Conservation (phyloP, 1,139 yeast genomes). For the Zygosaccharomyces sapae region DNA sequence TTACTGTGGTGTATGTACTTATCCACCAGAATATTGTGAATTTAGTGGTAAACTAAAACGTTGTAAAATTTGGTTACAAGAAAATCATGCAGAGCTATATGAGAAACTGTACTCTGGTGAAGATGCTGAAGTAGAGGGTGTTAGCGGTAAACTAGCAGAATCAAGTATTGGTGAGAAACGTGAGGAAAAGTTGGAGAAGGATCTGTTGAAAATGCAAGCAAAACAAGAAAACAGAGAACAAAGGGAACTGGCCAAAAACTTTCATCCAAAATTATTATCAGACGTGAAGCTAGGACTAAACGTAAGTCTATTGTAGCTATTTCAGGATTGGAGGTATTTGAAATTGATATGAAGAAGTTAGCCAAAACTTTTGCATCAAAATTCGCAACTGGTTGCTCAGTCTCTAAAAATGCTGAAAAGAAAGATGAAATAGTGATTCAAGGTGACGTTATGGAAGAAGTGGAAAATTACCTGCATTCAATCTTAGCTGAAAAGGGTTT, state of each 20-base stretch:
- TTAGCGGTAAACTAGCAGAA: conserved; percentile 28
- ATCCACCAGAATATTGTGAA: conserved; percentile 93
- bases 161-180: conserved; percentile 51
- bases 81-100: conserved; percentile 53
- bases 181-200: conserved; percentile 76
- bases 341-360: conserved; percentile 81
- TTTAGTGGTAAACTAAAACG: conserved; percentile 78
- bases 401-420: conserved; percentile 87
- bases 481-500: conserved; percentile 79
- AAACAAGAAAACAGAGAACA: conserved; percentile 88
- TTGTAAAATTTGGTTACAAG: conserved; percentile 79
- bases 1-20: conserved; percentile 82
- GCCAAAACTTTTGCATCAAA: conserved; percentile 90
- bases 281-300: conserved; percentile 86
- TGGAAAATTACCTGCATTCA: conserved; percentile 67
- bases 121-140: conserved; percentile 25
- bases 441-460: conserved; percentile 94
- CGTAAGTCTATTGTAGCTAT: conserved; percentile 85
- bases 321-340: conserved; percentile 83
- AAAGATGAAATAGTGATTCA: conserved; percentile 89
- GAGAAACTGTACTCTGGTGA: conserved; percentile 47
- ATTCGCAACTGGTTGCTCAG: conserved; percentile 96
- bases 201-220: conserved; percentile 77
- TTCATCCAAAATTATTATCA: conserved; percentile 73
- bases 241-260: conserved; percentile 76